Base-by-base conservation (phyloP, 108 stramenopile species). In the Aurantiochytrium sp. region DNA sequence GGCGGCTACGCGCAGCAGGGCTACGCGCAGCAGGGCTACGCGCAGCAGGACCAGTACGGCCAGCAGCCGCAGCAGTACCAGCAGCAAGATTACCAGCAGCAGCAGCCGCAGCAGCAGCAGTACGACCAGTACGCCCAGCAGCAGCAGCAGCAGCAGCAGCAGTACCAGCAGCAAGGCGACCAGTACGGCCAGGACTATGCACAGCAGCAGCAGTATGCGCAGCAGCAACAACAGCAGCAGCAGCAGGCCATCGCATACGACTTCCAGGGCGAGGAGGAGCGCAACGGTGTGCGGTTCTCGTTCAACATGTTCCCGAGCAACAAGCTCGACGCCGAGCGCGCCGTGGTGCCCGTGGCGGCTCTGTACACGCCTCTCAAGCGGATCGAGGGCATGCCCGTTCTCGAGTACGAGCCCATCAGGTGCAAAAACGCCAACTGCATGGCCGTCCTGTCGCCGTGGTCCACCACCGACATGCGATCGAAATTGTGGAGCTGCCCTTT, bases 401-500 rank as follows among this genome's bases (percentile, higher is more conserved):
- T 99, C 68, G 93, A 95, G 48, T 99, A 99, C 91, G 98, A 99
- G 87, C 99, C 99, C 32, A 95, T 99, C 48, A 95, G 97, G 37
- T 99, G 99, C 92, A 92, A 94, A 48, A 95, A 95, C 68, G 88
- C 92, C 36, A 91, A 93, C 21, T 99, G 99, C 89, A 94, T 95
- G 50, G 98, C 98, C 21, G 96, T 99, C 4, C 89, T 99, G 54
- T 98, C 98, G 90, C 98, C 98, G 4, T 99, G 97, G 92, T 97
- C 96, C 73, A 96, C 97, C 91, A 91, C 88, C 30, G 48, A 85
- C 69, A 55, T 37, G n/a, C 30, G 87, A 4, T 93, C 95, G 89
- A 98, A 98, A 88, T 89, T 99, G 32, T 99, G 99, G 99, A 94
- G 94, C 12, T 99, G 99, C 92, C 97, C 97, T 19, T 99, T 99